Conservation (phyloP, 768 basidiomycete species). For the Russula olivacea region DNA sequence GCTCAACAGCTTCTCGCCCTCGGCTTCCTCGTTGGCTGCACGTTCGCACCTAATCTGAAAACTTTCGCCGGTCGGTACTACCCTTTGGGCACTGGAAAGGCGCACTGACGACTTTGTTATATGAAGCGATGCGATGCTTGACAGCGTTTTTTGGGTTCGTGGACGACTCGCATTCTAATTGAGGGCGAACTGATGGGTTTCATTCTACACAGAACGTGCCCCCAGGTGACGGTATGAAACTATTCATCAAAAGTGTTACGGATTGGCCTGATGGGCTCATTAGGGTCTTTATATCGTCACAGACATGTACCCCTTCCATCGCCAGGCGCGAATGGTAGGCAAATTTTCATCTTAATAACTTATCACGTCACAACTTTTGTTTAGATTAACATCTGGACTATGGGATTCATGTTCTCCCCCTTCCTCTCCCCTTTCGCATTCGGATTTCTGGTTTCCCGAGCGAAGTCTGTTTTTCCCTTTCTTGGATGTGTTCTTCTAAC, state of each 20-base stretch:
- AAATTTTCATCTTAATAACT: neutral
- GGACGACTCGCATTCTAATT: neutral
- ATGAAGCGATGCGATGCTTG: conserved; percentile 51
- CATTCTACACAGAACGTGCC: conserved; percentile 40
- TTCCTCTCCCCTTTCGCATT: conserved; percentile 61
- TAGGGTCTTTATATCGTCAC: conserved; percentile 57
- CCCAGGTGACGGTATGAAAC: conserved; percentile 48
- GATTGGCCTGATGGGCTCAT: neutral
- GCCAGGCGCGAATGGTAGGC: conserved; percentile 56
- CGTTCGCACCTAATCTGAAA: conserved; percentile 51
- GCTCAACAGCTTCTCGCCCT: conserved; percentile 44
- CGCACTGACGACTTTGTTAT: neutral
- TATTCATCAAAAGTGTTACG: neutral
- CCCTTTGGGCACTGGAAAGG: conserved; percentile 22
- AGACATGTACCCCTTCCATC: conserved; percentile 63
- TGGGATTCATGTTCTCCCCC: conserved; percentile 64
- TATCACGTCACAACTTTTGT: neutral
- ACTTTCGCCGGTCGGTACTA: conserved; percentile 48
- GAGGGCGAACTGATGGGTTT: neutral
- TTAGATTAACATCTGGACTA: conserved; percentile 65
- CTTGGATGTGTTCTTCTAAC: neutral
- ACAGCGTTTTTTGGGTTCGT: conserved; percentile 51
- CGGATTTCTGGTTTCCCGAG: conserved; percentile 58
- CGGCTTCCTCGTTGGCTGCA: conserved; percentile 53
- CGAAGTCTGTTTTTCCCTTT: conserved; percentile 31